Percentiles rank a stretch among this genome's conserved stretches.
These are phyloP conservation scores for Babesia gibsoni DNA, from an alignment of 169 alveolate species.

Conservation along the genomic window DNA sequence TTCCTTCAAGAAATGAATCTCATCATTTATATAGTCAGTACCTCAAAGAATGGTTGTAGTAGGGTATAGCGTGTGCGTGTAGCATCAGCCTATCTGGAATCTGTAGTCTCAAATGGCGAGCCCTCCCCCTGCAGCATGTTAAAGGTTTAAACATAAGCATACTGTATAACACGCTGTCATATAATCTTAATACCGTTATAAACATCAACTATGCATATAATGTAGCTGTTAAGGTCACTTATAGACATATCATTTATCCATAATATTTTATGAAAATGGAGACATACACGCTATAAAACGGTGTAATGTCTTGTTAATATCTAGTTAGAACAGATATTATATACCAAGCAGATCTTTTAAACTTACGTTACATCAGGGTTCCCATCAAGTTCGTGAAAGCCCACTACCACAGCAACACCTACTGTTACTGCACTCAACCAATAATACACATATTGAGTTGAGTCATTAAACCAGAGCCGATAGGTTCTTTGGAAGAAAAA, in stretches of 20 bases:
- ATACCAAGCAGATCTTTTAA: too few species aligned
- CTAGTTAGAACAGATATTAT: too few species aligned
- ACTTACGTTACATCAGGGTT: slow-evolving; percentile 66
- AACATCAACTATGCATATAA: too few species aligned
- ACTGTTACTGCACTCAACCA: slow-evolving; percentile 58
- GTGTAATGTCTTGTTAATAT: too few species aligned
- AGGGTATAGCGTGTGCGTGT: slow-evolving; percentile 76
- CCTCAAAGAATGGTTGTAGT: slow-evolving; percentile 66
- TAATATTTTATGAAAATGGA: too few species aligned
- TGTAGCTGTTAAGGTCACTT: too few species aligned
- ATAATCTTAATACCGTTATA: too few species aligned
- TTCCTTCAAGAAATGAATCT: slow-evolving; percentile 37
- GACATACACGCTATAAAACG: too few species aligned
- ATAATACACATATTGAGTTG: slow-evolving; percentile 75
- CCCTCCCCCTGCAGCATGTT: slow-evolving; percentile 32
- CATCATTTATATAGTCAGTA: neutral
- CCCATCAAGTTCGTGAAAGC: slow-evolving; percentile 45
- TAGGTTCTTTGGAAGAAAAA: slow-evolving; percentile 73
- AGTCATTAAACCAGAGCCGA: slow-evolving; percentile 75
- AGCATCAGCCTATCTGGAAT: slow-evolving; percentile 69
- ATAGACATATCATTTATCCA: too few species aligned
- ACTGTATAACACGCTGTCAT: too few species aligned
- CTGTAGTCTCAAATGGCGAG: slow-evolving; percentile 34
- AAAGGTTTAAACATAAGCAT: too few species aligned
- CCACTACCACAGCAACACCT: slow-evolving; percentile 51